These are phyloP conservation scores for Penicillium sp. DNA, from an alignment of 2,329 filamentous ascomycete species.

Conservation along the genomic window DNA sequence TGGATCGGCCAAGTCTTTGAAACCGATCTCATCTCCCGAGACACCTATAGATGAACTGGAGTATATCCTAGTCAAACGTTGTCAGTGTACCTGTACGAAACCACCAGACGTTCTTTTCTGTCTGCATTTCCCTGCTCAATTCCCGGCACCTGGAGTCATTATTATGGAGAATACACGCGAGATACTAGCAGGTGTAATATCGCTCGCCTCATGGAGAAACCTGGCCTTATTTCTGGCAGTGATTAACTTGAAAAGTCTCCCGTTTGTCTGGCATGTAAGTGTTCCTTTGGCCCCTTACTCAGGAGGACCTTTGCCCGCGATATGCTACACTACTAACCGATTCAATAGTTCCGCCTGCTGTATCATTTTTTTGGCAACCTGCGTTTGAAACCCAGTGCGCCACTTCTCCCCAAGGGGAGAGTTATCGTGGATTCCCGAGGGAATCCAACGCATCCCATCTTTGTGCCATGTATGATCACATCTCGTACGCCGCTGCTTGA, in stretches of 20 bases:
- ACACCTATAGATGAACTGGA: background rate
- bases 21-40: background rate
- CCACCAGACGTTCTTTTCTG: background rate
- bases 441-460: constrained; percentile 59
- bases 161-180: constrained; percentile 24
- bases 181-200: constrained; percentile 17
- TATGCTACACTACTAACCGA: constrained; percentile 13
- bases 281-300: background rate
- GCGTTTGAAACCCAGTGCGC: constrained; percentile 49
- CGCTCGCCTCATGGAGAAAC: constrained; percentile 35
- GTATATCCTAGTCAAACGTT: background rate
- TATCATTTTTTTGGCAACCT: constrained; percentile 57
- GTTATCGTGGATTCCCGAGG: constrained; percentile 33
- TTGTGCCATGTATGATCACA: constrained; percentile 66
- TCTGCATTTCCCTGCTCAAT: background rate
- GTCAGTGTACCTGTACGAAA: background rate
- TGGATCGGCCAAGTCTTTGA: background rate
- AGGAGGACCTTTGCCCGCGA: background rate
- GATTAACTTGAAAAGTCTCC: constrained; percentile 39
- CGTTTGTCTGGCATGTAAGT: constrained; percentile 43
- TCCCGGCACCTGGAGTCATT: background rate
- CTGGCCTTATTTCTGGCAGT: constrained; percentile 38
- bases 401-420: constrained; percentile 43
- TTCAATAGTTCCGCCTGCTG: constrained; percentile 55
- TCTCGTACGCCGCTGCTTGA: constrained; percentile 70